These are phyloP conservation scores for Rehmannia glutinosa DNA, from an alignment of 257 asterid genomes.

Conservation along the genomic window DNA sequence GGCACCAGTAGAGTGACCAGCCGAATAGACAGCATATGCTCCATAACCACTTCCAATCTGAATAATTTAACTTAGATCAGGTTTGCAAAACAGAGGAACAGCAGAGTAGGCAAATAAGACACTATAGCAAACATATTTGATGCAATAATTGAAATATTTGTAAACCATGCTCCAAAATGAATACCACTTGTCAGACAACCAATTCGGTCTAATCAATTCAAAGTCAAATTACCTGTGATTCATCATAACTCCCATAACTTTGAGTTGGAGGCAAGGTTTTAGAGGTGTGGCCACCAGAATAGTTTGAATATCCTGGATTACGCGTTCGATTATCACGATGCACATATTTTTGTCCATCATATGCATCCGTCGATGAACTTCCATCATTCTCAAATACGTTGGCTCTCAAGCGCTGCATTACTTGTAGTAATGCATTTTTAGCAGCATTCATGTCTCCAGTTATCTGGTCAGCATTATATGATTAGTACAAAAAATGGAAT, in stretches of 20 bases:
- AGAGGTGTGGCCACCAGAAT: conserved; percentile 46
- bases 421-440: conserved; percentile 62
- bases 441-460: conserved; percentile 70
- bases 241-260: conserved; percentile 42
- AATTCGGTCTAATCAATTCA: neutral
- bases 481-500: no score
- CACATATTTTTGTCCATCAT: conserved; percentile 43
- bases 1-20: conserved; percentile 43
- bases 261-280: conserved; percentile 32
- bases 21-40: conserved; percentile 42
- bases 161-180: neutral
- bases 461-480: conserved; percentile 43
- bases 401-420: conserved; percentile 61
- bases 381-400: conserved; percentile 66
- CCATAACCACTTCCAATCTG: conserved; percentile 60
- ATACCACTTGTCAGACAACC: neutral
- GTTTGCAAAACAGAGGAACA: neutral
- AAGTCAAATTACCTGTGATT: conserved; percentile 50
- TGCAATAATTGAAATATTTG: conserved; percentile 3
- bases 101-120: neutral
- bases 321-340: conserved; percentile 48
- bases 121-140: neutral
- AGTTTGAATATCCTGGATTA: conserved; percentile 42
- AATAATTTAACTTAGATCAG: conserved; percentile 18
- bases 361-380: conserved; percentile 32